Conservation (phyloP, 1,284 basidiomycete species). For the Pseudozyma hubeiensis region DNA sequence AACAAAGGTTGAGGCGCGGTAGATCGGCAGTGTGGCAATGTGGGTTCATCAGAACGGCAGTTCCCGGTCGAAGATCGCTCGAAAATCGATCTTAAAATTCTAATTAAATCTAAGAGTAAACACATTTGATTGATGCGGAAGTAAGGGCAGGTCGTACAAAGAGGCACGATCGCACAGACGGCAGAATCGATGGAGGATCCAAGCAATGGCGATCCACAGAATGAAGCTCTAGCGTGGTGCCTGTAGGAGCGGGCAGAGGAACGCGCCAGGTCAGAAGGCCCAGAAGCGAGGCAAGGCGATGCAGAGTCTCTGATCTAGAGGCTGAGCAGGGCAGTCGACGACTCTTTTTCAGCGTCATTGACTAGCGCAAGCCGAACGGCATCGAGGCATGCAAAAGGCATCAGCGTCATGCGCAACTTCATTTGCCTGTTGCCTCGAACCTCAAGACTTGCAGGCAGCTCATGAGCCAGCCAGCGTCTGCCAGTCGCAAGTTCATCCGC, state of each 20-base stretch:
- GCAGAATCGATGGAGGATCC: not conserved
- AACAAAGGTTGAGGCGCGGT: not conserved
- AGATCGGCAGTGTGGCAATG: no score
- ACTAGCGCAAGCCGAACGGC: not conserved
- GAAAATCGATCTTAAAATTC: not conserved
- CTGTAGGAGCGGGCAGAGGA: not conserved
- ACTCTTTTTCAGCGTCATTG: no score
- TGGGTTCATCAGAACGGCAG: not conserved
- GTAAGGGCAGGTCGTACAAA: constrained; percentile 3
- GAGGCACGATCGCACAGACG: constrained; percentile 2
- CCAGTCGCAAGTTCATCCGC: not conserved
- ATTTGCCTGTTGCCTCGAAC: not conserved
- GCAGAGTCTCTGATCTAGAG: no score
- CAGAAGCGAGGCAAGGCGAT: not conserved
- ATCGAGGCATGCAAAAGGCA: constrained; percentile 37
- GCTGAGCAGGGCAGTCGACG: not conserved
- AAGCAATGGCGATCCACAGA: constrained; percentile 18
- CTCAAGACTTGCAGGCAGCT: not conserved
- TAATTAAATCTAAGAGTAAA: not conserved
- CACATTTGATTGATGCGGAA: constrained; percentile 9
- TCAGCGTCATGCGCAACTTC: constrained; percentile 12
- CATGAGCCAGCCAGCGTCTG: not conserved
- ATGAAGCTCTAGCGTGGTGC: not conserved
- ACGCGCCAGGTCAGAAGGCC: constrained; percentile 9
- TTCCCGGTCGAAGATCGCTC: not conserved